Base-by-base conservation (phyloP, 106 monocot genomes). In the Allium sativum region DNA sequence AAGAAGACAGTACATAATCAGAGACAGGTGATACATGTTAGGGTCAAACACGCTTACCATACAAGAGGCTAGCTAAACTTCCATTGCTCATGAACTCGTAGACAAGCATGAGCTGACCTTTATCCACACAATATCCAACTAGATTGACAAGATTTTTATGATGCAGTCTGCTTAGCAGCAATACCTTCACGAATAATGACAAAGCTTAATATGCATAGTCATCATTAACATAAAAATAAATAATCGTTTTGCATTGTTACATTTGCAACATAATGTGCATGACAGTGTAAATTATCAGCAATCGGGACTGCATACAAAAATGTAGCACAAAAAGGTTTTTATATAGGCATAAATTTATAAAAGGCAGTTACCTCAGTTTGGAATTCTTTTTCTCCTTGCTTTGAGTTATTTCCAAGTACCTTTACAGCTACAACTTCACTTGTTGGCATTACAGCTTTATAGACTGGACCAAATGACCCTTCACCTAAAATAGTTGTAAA, bases 61-160 rank as follows among this genome's bases (percentile, higher is more conserved):
- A 96, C 65, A 96, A 82, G 41, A 80, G 81, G 14, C 69, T 84
- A 71, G 78, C 87, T 62, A 96, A 77, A 79, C 84, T 96, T 52
- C 95, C 90, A 70, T 91, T 96, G 53, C 84, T 91, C 95, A 96
- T 96, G 71, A 73, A 96, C 77, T 96, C 90, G 59, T 96, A 96
- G 47, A 96, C 62, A 16, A 96, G 79, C 81, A 96, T 91, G 58
- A 70, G 74, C 53, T 80, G 75, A 15, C 84, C 81, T 84, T 91
- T 87, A 50, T 96, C 95, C 19, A 96, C 77, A 73, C 90, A 96
- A 68, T 84, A 95, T 66, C 95, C 95, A 40, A 95, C 78, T 70
- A 95, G 65, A 79, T 95, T 95, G 60, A 95, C 95, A 68, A 95
- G 87, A 87, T 95, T 95, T 40, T 84, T 76, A 58, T 95, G 95